A percentile compares a stretch with the other conserved stretches of the same genome.
Conservation (phyloP, 148 eudicot species). For the Chenopodium formosanum region DNA sequence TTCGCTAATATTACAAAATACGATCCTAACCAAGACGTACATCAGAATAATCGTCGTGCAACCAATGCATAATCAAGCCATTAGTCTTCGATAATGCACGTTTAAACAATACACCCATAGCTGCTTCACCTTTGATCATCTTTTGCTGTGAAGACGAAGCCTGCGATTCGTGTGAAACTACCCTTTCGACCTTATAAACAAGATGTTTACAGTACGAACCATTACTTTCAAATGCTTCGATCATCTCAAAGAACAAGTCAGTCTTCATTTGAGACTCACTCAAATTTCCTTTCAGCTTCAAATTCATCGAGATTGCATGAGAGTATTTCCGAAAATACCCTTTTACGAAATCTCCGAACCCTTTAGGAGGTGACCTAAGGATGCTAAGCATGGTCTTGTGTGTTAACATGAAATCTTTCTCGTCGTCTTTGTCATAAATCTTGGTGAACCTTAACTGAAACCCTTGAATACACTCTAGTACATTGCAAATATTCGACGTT, state of each 20-base stretch:
- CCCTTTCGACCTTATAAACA: background rate
- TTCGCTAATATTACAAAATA: too few relatives aligned
- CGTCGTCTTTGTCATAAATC: slow-evolving; percentile 1
- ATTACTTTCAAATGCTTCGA: slow-evolving; percentile 21
- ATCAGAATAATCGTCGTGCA: too few relatives aligned
- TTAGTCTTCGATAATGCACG: background rate
- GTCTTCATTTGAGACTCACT: background rate
- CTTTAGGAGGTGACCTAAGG: slow-evolving; percentile 14
- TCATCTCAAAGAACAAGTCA: background rate
- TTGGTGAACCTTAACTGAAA: background rate
- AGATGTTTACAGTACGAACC: slow-evolving; percentile 31
- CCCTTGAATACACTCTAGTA: slow-evolving; percentile 18
- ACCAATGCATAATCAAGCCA: background rate
- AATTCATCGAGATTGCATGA: slow-evolving; percentile 19
- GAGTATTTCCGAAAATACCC: slow-evolving; percentile 28
- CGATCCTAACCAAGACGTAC: too few relatives aligned
- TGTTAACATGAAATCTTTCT: slow-evolving; percentile 16
- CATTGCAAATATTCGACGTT: slow-evolving; percentile 6
- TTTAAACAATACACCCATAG: background rate
- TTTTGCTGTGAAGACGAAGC: background rate
- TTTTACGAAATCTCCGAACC: slow-evolving; percentile 25
- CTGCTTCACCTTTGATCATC: too few relatives aligned
- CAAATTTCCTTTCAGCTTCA: background rate
- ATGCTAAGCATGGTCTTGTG: slow-evolving; percentile 6
- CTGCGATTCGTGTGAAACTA: background rate